Conservation (phyloP, 768 basidiomycete genomes). For the Agaricus subrufescens region DNA sequence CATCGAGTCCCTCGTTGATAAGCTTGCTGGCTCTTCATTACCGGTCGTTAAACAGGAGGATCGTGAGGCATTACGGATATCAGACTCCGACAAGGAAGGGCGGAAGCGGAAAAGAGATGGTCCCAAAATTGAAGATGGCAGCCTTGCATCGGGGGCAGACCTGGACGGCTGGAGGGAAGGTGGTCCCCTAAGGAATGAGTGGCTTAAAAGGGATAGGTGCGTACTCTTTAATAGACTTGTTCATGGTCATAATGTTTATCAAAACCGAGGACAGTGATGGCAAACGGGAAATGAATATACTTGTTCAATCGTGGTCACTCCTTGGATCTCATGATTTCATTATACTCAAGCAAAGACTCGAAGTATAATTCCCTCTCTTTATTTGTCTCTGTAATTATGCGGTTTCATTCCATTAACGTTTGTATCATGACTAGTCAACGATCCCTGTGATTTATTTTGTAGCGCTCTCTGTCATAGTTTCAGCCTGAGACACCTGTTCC, state of each 20-base stretch:
- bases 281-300: conserved; percentile 47
- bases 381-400: conserved; percentile 2
- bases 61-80: conserved; percentile 31
- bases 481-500: not conserved
- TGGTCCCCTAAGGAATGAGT: conserved; percentile 48
- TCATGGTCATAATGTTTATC: conserved; percentile 4
- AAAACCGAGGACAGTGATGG: conserved; percentile 38
- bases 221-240: conserved; percentile 11
- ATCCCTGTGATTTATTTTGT: not conserved
- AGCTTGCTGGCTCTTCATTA: conserved; percentile 29
- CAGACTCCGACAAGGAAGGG: conserved; percentile 30
- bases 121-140: conserved; percentile 27
- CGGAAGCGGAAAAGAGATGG: conserved; percentile 28
- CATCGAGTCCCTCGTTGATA: conserved; percentile 47
- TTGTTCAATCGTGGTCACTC: conserved; percentile 44
- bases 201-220: conserved; percentile 54
- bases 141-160: conserved; percentile 24
- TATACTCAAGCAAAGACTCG: conserved; percentile 47
- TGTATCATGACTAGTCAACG: not conserved
- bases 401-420: not conserved
- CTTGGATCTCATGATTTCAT: conserved; percentile 50
- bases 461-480: not conserved
- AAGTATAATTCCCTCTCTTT: conserved; percentile 34
- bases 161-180: conserved; percentile 49
- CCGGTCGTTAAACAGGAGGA: conserved; percentile 39